Conservation (phyloP, 2,329 filamentous ascomycete genomes). For the Trichoderma pleuroti region DNA sequence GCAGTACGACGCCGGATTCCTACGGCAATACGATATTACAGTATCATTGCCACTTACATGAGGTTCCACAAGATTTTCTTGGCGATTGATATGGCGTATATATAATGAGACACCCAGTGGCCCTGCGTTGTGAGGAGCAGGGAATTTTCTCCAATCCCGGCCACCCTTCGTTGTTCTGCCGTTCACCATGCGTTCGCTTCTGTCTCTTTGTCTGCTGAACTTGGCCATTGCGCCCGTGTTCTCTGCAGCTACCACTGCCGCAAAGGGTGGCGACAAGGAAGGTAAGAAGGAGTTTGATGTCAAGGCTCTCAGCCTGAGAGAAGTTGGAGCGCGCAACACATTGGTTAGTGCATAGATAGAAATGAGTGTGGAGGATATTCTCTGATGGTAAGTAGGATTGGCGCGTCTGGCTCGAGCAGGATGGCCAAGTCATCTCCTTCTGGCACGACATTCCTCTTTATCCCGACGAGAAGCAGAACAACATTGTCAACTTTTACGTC, state of each 20-base stretch:
- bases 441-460: slow-evolving; percentile 43
- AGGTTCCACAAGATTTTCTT: not conserved
- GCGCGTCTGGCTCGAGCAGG: slow-evolving; percentile 40
- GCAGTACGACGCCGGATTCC: too few relatives aligned
- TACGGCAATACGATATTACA: not conserved
- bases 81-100: not conserved
- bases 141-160: not conserved
- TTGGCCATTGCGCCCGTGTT: not conserved
- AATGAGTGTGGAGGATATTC: not conserved
- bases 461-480: slow-evolving; percentile 33
- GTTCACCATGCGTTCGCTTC: not conserved
- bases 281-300: slow-evolving; percentile 25
- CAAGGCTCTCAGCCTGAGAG: slow-evolving; percentile 30
- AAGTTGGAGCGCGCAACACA: slow-evolving; percentile 39
- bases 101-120: not conserved
- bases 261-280: not conserved
- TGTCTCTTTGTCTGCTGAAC: not conserved
- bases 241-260: not conserved
- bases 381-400: slow-evolving; percentile 32
- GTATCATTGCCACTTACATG: not conserved
- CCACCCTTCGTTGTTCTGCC: not conserved
- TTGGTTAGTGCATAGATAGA: slow-evolving; percentile 26
- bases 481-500: slow-evolving; percentile 38
- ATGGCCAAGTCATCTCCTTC: slow-evolving; percentile 39
- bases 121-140: too few relatives aligned